Percentiles rank a stretch among this genome's conserved stretches.
These are phyloP conservation scores for Colletotrichum aenigma DNA, from an alignment of 2,329 filamentous ascomycete genomes.

Conservation along the genomic window DNA sequence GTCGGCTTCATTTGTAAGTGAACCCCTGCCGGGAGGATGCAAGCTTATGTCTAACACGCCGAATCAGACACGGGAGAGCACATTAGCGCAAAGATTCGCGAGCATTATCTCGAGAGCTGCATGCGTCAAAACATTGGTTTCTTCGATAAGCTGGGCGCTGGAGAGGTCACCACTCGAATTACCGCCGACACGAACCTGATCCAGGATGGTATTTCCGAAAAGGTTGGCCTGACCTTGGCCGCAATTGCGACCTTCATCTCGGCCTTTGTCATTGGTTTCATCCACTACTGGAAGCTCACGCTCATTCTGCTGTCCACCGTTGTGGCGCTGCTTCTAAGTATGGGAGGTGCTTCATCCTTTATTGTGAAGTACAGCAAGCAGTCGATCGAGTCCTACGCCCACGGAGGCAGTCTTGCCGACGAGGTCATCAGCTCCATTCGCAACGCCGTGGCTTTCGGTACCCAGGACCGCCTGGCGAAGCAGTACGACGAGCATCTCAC, in stretches of 20 bases:
- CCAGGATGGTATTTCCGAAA: conserved; percentile 92
- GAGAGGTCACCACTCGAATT: conserved; percentile 92
- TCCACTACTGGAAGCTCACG: conserved; percentile 92
- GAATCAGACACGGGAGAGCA: conserved; percentile 72
- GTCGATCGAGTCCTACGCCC: conserved; percentile 78
- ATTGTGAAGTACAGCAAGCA: conserved; percentile 83
- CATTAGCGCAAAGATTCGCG: conserved; percentile 77
- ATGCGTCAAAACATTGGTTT: conserved; percentile 89
- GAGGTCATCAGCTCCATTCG: conserved; percentile 94
- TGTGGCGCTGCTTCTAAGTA: conserved; percentile 76
- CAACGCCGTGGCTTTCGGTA: conserved; percentile 91
- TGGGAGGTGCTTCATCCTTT: conserved; percentile 74
- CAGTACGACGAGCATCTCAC: conserved; percentile 81
- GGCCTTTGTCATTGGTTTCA: conserved; percentile 88
- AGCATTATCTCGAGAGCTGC: conserved; percentile 83
- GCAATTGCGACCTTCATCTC: conserved; percentile 84
- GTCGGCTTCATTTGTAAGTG: conserved; percentile 78
- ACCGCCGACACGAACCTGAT: conserved; percentile 93
- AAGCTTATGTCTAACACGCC: background rate
- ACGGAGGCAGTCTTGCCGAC: conserved; percentile 87
- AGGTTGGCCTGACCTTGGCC: conserved; percentile 78
- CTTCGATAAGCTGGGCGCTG: conserved; percentile 90
- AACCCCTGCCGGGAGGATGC: background rate
- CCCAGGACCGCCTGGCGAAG: conserved; percentile 86
- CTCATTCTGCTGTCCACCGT: conserved; percentile 85